These are phyloP conservation scores for Chaetomium fimeti DNA, from an alignment of 495 filamentous ascomycete species.

Conservation along the genomic window DNA sequence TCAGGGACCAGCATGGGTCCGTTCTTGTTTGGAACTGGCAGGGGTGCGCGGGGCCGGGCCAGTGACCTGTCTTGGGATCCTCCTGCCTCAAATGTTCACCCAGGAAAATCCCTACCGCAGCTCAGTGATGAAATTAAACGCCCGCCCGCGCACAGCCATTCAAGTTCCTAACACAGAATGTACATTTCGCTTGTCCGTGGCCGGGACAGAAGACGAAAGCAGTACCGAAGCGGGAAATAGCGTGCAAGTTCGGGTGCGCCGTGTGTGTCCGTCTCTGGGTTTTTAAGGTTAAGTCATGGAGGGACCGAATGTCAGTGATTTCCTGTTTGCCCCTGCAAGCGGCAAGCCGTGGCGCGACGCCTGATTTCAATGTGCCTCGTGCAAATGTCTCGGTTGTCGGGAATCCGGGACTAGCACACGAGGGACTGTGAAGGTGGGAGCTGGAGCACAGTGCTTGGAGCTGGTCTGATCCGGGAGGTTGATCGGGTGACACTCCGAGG, in stretches of 20 bases:
- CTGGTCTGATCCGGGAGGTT: neutral
- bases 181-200: neutral
- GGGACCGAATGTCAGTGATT: neutral
- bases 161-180: too few species aligned
- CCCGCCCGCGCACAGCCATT: neutral
- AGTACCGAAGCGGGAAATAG: neutral
- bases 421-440: too few species aligned
- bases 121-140: neutral
- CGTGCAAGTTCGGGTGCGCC: neutral
- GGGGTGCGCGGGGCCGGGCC: constrained; percentile 4
- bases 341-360: neutral
- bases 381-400: constrained; percentile 15
- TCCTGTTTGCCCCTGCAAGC: neutral
- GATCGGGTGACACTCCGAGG: neutral
- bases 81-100: neutral
- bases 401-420: constrained; percentile 5
- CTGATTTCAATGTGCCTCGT: neutral
- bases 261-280: neutral
- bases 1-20: constrained; percentile 15
- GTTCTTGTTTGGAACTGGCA: constrained; percentile 4
- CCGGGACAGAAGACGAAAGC: too few species aligned
- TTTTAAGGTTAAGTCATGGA: neutral
- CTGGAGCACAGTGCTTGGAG: too few species aligned
- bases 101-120: neutral
- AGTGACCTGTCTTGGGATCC: neutral